Evolutionary conservation across 1,139 yeast genomes (phyloP).

Genomic region (Scheffersomyces segobiensis): DNA sequence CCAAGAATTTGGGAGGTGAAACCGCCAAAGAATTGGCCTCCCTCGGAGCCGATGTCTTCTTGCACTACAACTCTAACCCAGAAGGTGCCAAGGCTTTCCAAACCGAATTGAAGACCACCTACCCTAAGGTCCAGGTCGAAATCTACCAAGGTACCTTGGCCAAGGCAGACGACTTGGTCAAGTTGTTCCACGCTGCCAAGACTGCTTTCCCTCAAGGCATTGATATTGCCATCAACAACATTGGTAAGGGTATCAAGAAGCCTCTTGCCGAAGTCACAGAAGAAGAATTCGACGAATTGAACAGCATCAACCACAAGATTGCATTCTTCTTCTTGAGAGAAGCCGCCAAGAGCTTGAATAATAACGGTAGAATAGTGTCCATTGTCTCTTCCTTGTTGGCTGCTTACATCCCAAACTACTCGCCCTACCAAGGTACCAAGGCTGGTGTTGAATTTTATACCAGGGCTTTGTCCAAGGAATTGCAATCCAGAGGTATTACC

Average conservation of each 20-base stretch:
- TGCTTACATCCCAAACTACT: slow-evolving; percentile 61
- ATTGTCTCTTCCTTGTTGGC: slow-evolving; percentile 65
- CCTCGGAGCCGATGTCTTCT: slow-evolving; percentile 53
- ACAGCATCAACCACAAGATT: slow-evolving; percentile 53
- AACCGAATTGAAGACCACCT: slow-evolving; percentile 30
- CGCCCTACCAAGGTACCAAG: slow-evolving; percentile 61
- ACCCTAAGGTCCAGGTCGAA: slow-evolving; percentile 40
- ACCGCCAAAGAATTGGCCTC: slow-evolving; percentile 60
- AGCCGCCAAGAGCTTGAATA: slow-evolving; percentile 51
- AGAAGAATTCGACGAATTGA: slow-evolving; percentile 56
- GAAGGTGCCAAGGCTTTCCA: slow-evolving; percentile 40
- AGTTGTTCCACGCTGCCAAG: slow-evolving; percentile 46
- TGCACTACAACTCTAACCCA: slow-evolving; percentile 54
- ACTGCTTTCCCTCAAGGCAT: slow-evolving; percentile 46
- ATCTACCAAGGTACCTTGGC: slow-evolving; percentile 48
- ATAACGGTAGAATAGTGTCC: slow-evolving; percentile 56
- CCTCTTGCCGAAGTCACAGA: slow-evolving; percentile 50
- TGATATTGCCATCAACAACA: slow-evolving; percentile 66
- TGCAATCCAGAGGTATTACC: slow-evolving; percentile 46
- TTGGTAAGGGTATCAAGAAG: slow-evolving; percentile 67
- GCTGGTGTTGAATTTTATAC: slow-evolving; percentile 59
- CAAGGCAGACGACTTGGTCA: slow-evolving; percentile 39
- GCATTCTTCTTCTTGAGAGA: slow-evolving; percentile 64
- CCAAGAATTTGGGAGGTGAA: slow-evolving; percentile 61
- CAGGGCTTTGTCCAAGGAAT: slow-evolving; percentile 60